Evolutionary conservation across 257 asterid genomes (phyloP), one percentile per base, ranked within the genome.

Genomic region (Oldenlandia corymbosa): DNA sequence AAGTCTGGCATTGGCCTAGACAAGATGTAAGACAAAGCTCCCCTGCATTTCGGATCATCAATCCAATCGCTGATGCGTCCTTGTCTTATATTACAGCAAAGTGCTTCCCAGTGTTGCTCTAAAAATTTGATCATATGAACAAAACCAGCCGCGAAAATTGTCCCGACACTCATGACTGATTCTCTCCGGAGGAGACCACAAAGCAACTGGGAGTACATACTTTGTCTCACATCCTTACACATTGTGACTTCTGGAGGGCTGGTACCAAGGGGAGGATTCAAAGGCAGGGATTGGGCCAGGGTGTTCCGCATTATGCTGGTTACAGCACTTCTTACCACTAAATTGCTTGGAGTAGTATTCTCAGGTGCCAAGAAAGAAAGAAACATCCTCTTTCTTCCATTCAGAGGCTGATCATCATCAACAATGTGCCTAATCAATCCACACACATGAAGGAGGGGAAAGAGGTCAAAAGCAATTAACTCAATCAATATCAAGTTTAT

Each of bases 21-120:
- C 26, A 60, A 17, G 60, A 67, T 5, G 7, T 18, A 31, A 43
- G 58, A 14, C 18, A 46, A 10, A 0, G 52, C 59, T 7, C 45
- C 26, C 66, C 72, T 67, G 12, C 65, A 46, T 5, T 32, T 21
- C 7, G 72, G 16, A 37, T 67, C 49, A 11, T 36, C 47, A 39
- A 58, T 58, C 58, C 59, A 57, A 43, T 57, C 48, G 13, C 72
- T 46, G 31, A 67, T 52, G 36, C 17, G 21, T 14, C 45, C 42
- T 24, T 11, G 17, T 37, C 72, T 49, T 32, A 64, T 34, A 36
- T 52, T 26, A 0, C 7, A 41, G 24, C 52, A 18, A 12, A 52
- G 30, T 11, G 24, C 37, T 24, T 26, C n/a, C 37, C 58, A 52
- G 7, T 52, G 17, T 26, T 52, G 8, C 58, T 52, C 36, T 13